Evolutionary conservation across 768 basidiomycete species (phyloP).

Genomic region (Scleroderma bovista): DNA sequence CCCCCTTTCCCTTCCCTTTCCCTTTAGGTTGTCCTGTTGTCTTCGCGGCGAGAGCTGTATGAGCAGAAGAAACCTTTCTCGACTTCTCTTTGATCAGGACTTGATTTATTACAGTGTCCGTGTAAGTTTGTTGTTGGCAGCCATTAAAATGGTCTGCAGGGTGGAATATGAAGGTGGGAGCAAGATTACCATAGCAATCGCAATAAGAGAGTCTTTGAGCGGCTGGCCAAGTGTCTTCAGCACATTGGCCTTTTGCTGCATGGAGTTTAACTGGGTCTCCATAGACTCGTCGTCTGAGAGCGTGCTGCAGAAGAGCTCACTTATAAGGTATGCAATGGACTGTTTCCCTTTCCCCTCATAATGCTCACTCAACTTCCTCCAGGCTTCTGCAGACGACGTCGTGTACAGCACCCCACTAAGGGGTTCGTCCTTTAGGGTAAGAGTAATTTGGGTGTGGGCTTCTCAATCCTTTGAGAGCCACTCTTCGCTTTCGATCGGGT

Average conservation of each 20-base stretch:
- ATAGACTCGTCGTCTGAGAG: conserved; percentile 12
- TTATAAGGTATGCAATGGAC: conserved; percentile 18
- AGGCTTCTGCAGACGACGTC: conserved; percentile 9
- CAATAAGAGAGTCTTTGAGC: conserved; percentile 15
- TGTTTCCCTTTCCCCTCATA: conserved; percentile 21
- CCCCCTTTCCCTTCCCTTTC: not conserved
- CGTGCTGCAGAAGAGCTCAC: conserved; percentile 16
- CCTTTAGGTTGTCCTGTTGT: not conserved
- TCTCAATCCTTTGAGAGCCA: conserved; percentile 9
- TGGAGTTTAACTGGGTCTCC: conserved; percentile 16
- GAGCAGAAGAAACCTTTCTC: not conserved
- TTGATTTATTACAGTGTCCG: not conserved
- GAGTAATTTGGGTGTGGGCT: conserved; percentile 15
- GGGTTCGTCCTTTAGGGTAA: conserved; percentile 20
- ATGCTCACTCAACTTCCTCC: conserved; percentile 11
- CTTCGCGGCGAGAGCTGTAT: not conserved
- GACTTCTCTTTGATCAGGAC: not conserved
- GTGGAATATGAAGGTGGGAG: conserved; percentile 15
- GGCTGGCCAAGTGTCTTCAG: conserved; percentile 10
- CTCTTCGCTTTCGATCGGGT: not conserved
- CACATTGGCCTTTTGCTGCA: conserved; percentile 11
- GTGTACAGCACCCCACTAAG: conserved; percentile 14
- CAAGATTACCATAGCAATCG: conserved; percentile 15
- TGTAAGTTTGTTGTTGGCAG: not conserved
- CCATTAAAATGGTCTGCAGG: conserved; percentile 18